Base-by-base conservation (phyloP, 202 grass and related monocot genomes). In the Saccharum hybrid region DNA sequence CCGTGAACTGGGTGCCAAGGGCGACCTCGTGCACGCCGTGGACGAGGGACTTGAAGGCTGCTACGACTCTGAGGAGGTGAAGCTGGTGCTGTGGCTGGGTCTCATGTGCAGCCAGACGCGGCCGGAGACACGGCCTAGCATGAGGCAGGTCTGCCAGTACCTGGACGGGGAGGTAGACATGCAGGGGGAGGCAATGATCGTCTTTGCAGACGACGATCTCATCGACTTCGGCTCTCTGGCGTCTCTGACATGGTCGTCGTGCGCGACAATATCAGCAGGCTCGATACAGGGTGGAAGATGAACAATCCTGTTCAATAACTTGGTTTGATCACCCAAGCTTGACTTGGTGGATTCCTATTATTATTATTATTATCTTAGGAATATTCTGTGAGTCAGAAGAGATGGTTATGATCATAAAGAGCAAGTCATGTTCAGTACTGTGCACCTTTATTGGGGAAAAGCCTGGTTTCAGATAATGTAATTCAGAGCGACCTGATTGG, bases 141-240 rank as follows among this genome's bases (percentile, higher is more conserved):
- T 89, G 73, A 88, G 81, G 71, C 83, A 87, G 71, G 88, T 91
- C 22, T 85, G 63, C 57, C 83, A 77, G 31, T 91, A 87, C 39
- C 74, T 92, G 46, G 49, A 90, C 64, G 83, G 88, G 45, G 75
- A 85, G 14, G 72, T 88, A 30, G 23, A 65, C 21, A 22, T 88
- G 39, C 42, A 43, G 4, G 81, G 84, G 70, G 82, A 76, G 48
- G 54, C 71, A 15, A 40, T 61, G 64, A 45, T 89, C 38, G 39
- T 78, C 19, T 79, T 86, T 63, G 60, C 84, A 8, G 52, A 88
- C 72, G 14, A 37, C 1, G 63, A 87, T 66, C 63, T 80, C 38
- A 0, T 63, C 19, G 48, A 82, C 64, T 77, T 90, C 3, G 76
- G 71, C 23, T 80, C 63, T 6, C 3, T 80, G 13, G 48, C 56